These are phyloP conservation scores for Alternaria panax DNA, from an alignment of 2,329 filamentous ascomycete genomes.

Conservation along the genomic window DNA sequence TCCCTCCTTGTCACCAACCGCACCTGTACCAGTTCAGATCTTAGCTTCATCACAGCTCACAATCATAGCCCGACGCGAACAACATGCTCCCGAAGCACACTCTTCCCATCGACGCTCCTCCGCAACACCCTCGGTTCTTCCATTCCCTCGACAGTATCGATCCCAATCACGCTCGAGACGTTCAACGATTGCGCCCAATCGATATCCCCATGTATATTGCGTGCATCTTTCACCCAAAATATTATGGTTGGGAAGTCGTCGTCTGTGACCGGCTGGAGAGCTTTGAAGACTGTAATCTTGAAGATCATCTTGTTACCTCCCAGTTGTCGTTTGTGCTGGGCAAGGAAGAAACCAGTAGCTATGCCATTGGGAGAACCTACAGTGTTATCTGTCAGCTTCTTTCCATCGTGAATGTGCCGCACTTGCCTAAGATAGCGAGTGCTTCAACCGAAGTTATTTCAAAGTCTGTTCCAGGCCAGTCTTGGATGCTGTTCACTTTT, in stretches of 20 bases:
- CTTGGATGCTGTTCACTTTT: neutral
- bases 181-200: neutral
- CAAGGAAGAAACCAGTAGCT: conserved; percentile 5
- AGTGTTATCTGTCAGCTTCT: neutral
- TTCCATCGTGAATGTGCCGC: neutral
- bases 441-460: conserved; percentile 1
- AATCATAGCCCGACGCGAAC: neutral
- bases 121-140: neutral
- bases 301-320: conserved; percentile 4
- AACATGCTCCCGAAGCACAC: neutral
- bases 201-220: neutral
- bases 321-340: conserved; percentile 3
- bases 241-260: neutral
- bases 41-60: neutral
- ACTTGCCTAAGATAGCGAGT: neutral
- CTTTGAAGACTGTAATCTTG: conserved; percentile 1
- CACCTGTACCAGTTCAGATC: neutral
- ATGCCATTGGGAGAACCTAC: conserved; percentile 5
- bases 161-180: neutral
- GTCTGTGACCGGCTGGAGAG: neutral
- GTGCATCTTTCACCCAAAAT: neutral
- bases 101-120: neutral
- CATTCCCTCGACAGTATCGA: neutral
- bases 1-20: neutral
- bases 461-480: conserved; percentile 2